These are phyloP conservation scores for Ustilago esculenta DNA, from an alignment of 1,284 basidiomycete genomes.

Conservation along the genomic window DNA sequence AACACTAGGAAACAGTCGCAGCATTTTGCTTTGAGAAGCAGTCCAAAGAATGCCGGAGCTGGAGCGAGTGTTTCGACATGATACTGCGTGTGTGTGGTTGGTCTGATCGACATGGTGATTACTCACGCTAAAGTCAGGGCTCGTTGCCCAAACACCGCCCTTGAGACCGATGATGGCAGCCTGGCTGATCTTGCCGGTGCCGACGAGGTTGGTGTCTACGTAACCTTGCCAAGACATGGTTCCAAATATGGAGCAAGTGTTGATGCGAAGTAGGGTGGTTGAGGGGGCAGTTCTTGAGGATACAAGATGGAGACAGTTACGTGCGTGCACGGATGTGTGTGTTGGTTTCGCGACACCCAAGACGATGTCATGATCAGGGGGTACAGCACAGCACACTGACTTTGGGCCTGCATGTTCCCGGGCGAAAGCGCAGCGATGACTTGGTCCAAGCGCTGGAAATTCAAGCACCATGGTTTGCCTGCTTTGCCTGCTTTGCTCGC, in stretches of 20 bases:
- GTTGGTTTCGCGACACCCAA: conserved; percentile 4
- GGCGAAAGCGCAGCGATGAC: conserved; percentile 1
- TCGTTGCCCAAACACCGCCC: conserved; percentile 88
- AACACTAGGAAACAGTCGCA: no score
- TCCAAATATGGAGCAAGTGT: no score
- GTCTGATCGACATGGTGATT: neutral
- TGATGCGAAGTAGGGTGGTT: neutral
- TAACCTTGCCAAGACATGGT: conserved; percentile 74
- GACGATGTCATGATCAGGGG: conserved; percentile 9
- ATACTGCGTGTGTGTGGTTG: no score
- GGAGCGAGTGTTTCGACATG: no score
- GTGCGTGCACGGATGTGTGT: neutral
- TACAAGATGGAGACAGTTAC: no score
- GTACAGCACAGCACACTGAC: no score
- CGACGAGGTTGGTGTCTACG: conserved; percentile 86
- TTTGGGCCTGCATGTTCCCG: no score
- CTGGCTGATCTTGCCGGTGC: conserved; percentile 77
- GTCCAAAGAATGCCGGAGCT: no score
- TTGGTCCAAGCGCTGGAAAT: conserved; percentile 7
- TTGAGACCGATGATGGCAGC: conserved; percentile 86
- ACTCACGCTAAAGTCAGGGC: conserved; percentile 77
- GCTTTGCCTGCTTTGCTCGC: no score
- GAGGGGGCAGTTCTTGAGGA: no score
- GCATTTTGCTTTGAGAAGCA: no score
- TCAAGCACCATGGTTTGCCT: no score